These are phyloP conservation scores for Coemansia sp. DNA, from an alignment of 192 early-diverging fungal genomes.

Conservation along the genomic window DNA sequence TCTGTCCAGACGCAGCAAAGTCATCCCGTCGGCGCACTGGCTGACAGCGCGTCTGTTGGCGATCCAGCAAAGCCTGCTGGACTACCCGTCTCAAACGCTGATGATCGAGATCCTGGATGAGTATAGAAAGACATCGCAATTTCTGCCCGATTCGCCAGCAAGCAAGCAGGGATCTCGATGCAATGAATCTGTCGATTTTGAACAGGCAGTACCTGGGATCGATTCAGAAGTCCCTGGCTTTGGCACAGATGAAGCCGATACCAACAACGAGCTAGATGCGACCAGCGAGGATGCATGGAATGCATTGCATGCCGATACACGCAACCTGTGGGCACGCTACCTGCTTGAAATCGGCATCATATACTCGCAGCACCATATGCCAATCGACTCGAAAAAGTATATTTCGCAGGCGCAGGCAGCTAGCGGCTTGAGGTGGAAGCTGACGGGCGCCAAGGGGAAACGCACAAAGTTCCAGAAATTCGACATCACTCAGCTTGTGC, in stretches of 20 bases:
- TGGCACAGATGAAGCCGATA: neutral
- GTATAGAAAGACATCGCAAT: slow-evolving; percentile 8
- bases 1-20: slow-evolving; percentile 14
- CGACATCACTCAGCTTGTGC: slow-evolving; percentile 87
- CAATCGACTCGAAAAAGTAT: slow-evolving; percentile 62
- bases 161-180: neutral
- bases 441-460: slow-evolving; percentile 87
- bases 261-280: neutral
- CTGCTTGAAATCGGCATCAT: slow-evolving; percentile 79
- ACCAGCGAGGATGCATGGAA: slow-evolving; percentile 13
- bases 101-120: slow-evolving; percentile 54
- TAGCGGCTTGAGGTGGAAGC: slow-evolving; percentile 78
- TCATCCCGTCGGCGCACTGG: slow-evolving; percentile 57
- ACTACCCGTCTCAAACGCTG: slow-evolving; percentile 56
- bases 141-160: slow-evolving; percentile 26
- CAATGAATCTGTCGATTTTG: neutral
- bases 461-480: slow-evolving; percentile 92
- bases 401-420: slow-evolving; percentile 75
- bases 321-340: slow-evolving; percentile 61
- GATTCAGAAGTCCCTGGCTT: neutral
- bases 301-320: slow-evolving; percentile 7
- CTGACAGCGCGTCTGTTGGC: slow-evolving; percentile 75
- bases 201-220: slow-evolving; percentile 7
- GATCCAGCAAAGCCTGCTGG: slow-evolving; percentile 67
- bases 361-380: slow-evolving; percentile 74